Conservation (phyloP, 495 filamentous ascomycete genomes). For the Recurvomyces mirabilis region DNA sequence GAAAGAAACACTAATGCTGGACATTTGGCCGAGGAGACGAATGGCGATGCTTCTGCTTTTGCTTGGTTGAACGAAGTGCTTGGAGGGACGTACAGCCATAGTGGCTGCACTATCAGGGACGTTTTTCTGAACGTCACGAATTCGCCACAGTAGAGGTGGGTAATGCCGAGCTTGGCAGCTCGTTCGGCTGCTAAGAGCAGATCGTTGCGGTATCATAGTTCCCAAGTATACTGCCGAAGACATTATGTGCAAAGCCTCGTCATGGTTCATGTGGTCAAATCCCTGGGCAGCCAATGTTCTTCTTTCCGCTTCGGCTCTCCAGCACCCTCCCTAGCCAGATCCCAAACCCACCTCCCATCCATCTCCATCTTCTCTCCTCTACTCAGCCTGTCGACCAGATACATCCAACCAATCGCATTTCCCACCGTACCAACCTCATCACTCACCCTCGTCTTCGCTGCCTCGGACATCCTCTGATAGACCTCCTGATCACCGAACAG, state of each 20-base stretch:
- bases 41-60: conserved; percentile 15
- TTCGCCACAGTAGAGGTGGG: conserved; percentile 8
- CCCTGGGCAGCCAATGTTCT: conserved; percentile 48
- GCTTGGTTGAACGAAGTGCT: conserved; percentile 15
- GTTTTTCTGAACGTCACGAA: conserved; percentile 16
- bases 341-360: conserved; percentile 58
- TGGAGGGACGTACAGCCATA: conserved; percentile 4
- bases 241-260: neutral
- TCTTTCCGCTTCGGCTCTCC: conserved; percentile 45
- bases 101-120: conserved; percentile 15
- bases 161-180: no score
- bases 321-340: conserved; percentile 62
- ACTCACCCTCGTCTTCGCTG: conserved; percentile 53
- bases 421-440: conserved; percentile 80
- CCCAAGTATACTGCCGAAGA: neutral
- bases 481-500: conserved; percentile 56
- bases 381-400: conserved; percentile 54
- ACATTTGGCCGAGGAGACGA: conserved; percentile 23
- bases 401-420: conserved; percentile 68
- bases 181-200: no score
- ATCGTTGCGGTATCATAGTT: no score
- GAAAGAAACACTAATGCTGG: conserved; percentile 33
- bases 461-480: conserved; percentile 56
- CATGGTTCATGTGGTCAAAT: neutral
- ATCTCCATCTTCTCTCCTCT: conserved; percentile 39